Percentiles rank a stretch among this genome's conserved stretches.
Conservation (phyloP, 2,329 filamentous ascomycete genomes). For the Alternaria panax region DNA sequence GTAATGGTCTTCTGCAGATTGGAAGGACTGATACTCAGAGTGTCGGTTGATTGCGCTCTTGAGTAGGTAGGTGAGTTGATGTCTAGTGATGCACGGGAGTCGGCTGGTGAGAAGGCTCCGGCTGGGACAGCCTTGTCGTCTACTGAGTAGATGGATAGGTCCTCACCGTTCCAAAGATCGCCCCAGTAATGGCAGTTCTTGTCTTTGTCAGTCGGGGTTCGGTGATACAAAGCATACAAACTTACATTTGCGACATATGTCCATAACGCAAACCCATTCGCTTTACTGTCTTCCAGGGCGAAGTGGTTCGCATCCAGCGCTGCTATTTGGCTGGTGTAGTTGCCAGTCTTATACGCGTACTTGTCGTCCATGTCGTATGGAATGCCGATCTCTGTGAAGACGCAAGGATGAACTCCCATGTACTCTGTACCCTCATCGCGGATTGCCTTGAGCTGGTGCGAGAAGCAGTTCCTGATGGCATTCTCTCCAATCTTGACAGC, state of each 20-base stretch:
- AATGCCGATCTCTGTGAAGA: constrained; percentile 96
- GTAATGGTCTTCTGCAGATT: constrained; percentile 79
- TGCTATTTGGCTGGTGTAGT: constrained; percentile 89
- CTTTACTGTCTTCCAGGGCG: constrained; percentile 81
- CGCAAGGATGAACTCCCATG: constrained; percentile 85
- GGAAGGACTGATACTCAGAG: constrained; percentile 68
- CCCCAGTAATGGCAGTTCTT: constrained; percentile 88
- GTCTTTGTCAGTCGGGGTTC: constrained; percentile 21
- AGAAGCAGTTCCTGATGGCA: constrained; percentile 92
- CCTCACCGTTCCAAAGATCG: constrained; percentile 97
- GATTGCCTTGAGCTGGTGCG: constrained; percentile 83
- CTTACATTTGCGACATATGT: constrained; percentile 75
- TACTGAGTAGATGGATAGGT: constrained; percentile 85
- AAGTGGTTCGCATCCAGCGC: constrained; percentile 97
- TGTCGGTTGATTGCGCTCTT: constrained; percentile 58
- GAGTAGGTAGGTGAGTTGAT: constrained; percentile 63
- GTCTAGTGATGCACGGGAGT: constrained; percentile 60
- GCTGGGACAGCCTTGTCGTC: constrained; percentile 74
- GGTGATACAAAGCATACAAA: neutral
- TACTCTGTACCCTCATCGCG: constrained; percentile 86
- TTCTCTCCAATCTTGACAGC: constrained; percentile 92
- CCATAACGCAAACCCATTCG: constrained; percentile 91
- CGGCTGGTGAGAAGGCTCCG: constrained; percentile 59
- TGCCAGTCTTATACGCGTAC: constrained; percentile 91
- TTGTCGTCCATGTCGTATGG: constrained; percentile 99